phyloP scores from a whole-genome alignment of 345 rosid genomes.

The Psidium guajava region DNA sequence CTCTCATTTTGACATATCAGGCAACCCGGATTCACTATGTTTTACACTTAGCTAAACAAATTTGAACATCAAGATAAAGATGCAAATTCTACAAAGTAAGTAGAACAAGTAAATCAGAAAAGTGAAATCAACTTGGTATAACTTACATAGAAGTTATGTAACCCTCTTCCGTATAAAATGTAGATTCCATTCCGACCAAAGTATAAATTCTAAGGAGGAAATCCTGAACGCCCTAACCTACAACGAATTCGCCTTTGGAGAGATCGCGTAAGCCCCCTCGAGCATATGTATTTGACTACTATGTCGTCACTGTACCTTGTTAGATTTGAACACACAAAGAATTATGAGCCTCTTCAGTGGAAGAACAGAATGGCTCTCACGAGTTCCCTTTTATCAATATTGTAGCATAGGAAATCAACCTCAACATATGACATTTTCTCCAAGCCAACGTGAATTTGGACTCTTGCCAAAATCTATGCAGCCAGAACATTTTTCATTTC shows the following conservation, averaged over 20 bases:
- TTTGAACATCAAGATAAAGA: background rate
- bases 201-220: background rate
- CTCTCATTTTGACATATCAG: background rate
- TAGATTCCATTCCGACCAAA: too few relatives aligned
- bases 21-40: too few relatives aligned
- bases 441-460: background rate
- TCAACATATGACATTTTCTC: background rate
- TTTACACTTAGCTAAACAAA: background rate
- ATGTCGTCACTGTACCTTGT: background rate
- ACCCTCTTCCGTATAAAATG: too few relatives aligned
- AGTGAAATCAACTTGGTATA: too few relatives aligned
- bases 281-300: background rate
- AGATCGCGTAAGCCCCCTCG: background rate
- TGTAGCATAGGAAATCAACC: background rate
- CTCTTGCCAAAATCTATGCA: background rate
- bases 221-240: background rate
- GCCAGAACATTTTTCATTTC: background rate
- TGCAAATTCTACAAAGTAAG: too few relatives aligned
- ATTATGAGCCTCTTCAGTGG: background rate
- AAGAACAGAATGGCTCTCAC: background rate
- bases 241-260: background rate
- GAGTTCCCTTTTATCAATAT: background rate
- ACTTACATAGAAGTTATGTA: too few relatives aligned
- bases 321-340: background rate
- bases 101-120: too few relatives aligned